Conservation (phyloP, 2,329 filamentous ascomycete genomes). For the Stachybotrys echinatus region DNA sequence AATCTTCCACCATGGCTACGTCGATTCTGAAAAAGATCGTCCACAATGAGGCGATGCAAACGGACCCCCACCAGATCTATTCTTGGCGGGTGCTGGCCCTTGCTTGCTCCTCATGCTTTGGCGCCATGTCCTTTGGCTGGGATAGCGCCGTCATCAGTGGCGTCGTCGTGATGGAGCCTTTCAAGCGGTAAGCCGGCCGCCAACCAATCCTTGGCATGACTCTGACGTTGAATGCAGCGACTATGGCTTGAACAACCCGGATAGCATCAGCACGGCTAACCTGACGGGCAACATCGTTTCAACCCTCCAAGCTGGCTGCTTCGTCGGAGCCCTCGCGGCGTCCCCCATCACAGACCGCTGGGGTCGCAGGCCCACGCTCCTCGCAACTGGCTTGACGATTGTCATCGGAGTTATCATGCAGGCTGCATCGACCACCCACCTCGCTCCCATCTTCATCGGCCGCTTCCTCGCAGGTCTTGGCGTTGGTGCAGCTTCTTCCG, state of each 20-base stretch:
- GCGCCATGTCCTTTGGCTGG: constrained; percentile 18
- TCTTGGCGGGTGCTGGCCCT: constrained; percentile 64
- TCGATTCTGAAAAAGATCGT: constrained; percentile 30
- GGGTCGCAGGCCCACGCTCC: constrained; percentile 23
- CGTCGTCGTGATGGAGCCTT: constrained; percentile 19
- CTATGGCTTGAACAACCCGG: constrained; percentile 13
- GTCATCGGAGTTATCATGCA: constrained; percentile 24
- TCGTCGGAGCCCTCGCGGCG: constrained; percentile 15
- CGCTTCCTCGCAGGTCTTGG: constrained; percentile 48
- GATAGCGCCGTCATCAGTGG: constrained; percentile 22
- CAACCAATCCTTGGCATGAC: background rate
- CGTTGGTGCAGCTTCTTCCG: constrained; percentile 47
- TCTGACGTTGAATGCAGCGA: constrained; percentile 9
- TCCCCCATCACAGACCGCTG: constrained; percentile 19
- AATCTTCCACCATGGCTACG: background rate
- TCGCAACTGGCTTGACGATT: constrained; percentile 19
- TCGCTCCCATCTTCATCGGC: constrained; percentile 22
- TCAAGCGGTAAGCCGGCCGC: constrained; percentile 7
- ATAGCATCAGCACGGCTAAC: constrained; percentile 11
- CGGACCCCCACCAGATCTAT: constrained; percentile 63
- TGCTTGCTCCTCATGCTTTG: constrained; percentile 41
- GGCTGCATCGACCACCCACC: constrained; percentile 21
- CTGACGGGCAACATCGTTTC: constrained; percentile 19
- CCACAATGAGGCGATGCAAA: constrained; percentile 57
- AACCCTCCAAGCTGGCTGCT: constrained; percentile 20